Evolutionary conservation across 1,284 basidiomycete species (phyloP).

Genomic region (Agaricales sp.): DNA sequence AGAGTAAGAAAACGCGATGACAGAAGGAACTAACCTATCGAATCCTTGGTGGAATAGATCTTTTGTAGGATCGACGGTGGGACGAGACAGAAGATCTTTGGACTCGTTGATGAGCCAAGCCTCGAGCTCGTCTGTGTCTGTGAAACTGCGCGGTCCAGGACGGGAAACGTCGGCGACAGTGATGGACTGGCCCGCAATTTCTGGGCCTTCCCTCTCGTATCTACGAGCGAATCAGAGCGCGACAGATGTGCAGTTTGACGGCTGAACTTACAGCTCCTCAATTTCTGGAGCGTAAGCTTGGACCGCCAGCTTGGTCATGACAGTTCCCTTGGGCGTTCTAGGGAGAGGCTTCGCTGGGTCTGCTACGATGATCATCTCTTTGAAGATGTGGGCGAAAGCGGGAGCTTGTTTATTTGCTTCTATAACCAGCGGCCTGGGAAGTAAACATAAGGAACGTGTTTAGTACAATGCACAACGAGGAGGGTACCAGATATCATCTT

Average conservation of each 20-base stretch:
- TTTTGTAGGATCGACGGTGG: slow-evolving; percentile 11
- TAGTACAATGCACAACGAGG: neutral
- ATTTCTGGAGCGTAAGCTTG: slow-evolving; percentile 23
- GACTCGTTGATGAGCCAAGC: slow-evolving; percentile 22
- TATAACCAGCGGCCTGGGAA: slow-evolving; percentile 22
- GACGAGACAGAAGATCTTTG: slow-evolving; percentile 13
- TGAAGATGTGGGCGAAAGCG: slow-evolving; percentile 28
- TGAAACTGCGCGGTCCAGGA: too few relatives aligned
- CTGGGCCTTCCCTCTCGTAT: too few relatives aligned
- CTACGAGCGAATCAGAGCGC: too few relatives aligned
- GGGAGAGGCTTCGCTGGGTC: slow-evolving; percentile 22
- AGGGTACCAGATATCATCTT: slow-evolving; percentile 26
- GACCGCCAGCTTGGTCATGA: slow-evolving; percentile 26
- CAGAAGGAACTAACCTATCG: slow-evolving; percentile 23
- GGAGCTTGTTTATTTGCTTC: slow-evolving; percentile 29
- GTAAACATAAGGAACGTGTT: neutral
- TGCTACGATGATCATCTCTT: slow-evolving; percentile 28
- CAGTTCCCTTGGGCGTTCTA: slow-evolving; percentile 25
- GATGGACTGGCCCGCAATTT: too few relatives aligned
- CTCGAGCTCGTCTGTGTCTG: too few relatives aligned
- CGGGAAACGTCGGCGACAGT: too few relatives aligned
- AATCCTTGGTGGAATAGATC: slow-evolving; percentile 30
- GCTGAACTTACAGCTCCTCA: slow-evolving; percentile 20
- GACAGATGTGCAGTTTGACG: too few relatives aligned
- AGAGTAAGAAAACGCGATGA: neutral